Evolutionary conservation across 208 protist genomes (phyloP).

Genomic region (Trypanosoma mega): DNA sequence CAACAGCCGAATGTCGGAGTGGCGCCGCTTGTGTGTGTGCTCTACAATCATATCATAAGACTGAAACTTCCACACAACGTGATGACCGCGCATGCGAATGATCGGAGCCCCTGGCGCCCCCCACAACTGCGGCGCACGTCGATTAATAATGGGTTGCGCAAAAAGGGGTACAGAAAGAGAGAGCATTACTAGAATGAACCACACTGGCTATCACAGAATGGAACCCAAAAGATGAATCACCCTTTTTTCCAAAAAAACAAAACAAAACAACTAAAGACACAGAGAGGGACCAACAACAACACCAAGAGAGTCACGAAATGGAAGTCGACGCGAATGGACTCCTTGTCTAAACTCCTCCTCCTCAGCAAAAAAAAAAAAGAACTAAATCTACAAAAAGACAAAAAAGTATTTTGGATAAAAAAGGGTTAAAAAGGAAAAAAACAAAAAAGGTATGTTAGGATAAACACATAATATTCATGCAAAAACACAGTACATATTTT

Average conservation of each 20-base stretch:
- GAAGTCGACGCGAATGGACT: too few relatives aligned
- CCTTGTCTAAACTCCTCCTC: too few relatives aligned
- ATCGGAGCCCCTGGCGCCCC: constrained; percentile 83
- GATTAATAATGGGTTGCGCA: constrained; percentile 60
- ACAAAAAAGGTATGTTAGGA: constrained; percentile 8
- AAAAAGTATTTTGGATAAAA: constrained; percentile 8
- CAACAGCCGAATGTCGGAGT: constrained; percentile 83
- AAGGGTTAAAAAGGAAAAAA: not conserved
- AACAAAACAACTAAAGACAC: too few relatives aligned
- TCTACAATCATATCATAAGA: constrained; percentile 88
- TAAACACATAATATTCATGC: constrained; percentile 10
- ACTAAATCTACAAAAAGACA: constrained; percentile 7
- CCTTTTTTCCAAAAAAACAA: constrained; percentile 7
- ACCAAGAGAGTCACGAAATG: constrained; percentile 18
- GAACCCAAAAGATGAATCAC: too few relatives aligned
- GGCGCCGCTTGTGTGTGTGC: constrained; percentile 80
- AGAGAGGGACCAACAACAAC: not conserved
- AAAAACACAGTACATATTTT: not conserved
- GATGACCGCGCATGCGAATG: constrained; percentile 85
- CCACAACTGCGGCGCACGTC: constrained; percentile 72
- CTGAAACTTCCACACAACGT: constrained; percentile 88
- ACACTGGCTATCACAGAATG: too few relatives aligned
- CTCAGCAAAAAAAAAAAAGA: too few relatives aligned
- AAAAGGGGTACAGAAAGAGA: constrained; percentile 10
- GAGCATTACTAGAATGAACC: constrained; percentile 17